Conservation (phyloP, 768 basidiomycete species). For the Serendipita indica region DNA sequence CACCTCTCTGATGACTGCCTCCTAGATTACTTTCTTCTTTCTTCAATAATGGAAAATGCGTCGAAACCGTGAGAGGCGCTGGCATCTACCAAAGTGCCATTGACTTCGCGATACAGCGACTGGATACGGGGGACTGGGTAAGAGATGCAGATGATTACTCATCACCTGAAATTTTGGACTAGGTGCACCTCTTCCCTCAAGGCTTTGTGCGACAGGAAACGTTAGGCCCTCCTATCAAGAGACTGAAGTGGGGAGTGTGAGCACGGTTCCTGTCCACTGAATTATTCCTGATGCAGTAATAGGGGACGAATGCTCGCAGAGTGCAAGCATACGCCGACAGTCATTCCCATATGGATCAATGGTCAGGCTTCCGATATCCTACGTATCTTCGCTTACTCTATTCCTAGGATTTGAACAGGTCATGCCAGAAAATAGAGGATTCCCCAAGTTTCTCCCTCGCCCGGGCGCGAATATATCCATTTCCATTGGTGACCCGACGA, state of each 20-base stretch:
- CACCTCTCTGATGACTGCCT: background rate
- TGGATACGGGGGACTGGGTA: conserved; percentile 81
- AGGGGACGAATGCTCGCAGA: conserved; percentile 79
- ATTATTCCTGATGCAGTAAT: conserved; percentile 1
- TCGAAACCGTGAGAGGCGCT: conserved; percentile 83
- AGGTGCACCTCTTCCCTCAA: conserved; percentile 29
- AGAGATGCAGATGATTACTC: conserved; percentile 20
- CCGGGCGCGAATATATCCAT: conserved; percentile 50
- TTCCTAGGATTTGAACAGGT: conserved; percentile 61
- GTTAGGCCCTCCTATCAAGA: conserved; percentile 18
- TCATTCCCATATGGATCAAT: conserved; percentile 93
- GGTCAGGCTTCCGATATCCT: conserved; percentile 26
- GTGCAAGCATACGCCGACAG: conserved; percentile 43
- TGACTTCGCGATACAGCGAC: conserved; percentile 62
- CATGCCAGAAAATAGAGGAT: conserved; percentile 75
- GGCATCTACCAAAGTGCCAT: conserved; percentile 82
- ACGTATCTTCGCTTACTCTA: background rate
- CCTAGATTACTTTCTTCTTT: conserved; percentile 64
- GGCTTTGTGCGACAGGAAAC: conserved; percentile 25
- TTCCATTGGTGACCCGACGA: conserved; percentile 57
- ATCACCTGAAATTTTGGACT: background rate
- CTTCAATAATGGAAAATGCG: conserved; percentile 77
- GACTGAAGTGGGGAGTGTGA: conserved; percentile 29
- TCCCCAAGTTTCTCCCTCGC: conserved; percentile 60
- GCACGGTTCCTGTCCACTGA: background rate